Base-by-base conservation (phyloP, 345 rosid species). In the Lepidium didymum region DNA sequence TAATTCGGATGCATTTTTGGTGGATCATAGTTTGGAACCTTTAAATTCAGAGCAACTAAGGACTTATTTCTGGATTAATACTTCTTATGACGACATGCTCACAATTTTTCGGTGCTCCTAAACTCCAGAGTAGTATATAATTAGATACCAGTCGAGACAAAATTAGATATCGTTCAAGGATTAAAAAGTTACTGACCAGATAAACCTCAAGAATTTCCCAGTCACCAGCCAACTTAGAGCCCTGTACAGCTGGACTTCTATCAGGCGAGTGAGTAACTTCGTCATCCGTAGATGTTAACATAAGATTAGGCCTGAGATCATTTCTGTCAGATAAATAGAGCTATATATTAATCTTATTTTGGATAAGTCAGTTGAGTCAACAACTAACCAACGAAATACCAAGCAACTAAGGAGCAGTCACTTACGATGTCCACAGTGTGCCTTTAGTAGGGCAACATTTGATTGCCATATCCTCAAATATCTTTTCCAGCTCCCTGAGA, bases 161-260 rank as follows among this genome's bases (percentile, higher is more conserved):
- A 41, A 31, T 5, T 12, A 10, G 31, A 25, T 19, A 41, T 8
- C 15, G 50, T 25, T 25, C 41, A 63, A 55, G 41, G 27, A 72
- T 55, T 74, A 35, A 64, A 65, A 81, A 77, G 72, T 67, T 76
- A 89, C 87, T 43, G 38, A 94, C 99, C 80, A 94, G 85, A 85
- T 91, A 94, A 74, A 75, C 83, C 77, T 91, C 97, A 37, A 94
- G 96, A 75, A 80, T 83, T 78, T 87, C 97, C 99, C 99, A 91
- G 43, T 80, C 87, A 81, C 73, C 73, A 69, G 77, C 81, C 62
- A 82, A 78, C 69, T 67, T 82, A 51, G 78, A 46, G 59, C 85
- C 80, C 13, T 77, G 83, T 81, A 54, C 46, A 33, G 75, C 45
- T 67, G 54, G 69, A 62, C 49, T 82, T 50, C 73, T 67, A 60